Conservation (phyloP, 768 basidiomycete genomes). For the Collybia nuda region DNA sequence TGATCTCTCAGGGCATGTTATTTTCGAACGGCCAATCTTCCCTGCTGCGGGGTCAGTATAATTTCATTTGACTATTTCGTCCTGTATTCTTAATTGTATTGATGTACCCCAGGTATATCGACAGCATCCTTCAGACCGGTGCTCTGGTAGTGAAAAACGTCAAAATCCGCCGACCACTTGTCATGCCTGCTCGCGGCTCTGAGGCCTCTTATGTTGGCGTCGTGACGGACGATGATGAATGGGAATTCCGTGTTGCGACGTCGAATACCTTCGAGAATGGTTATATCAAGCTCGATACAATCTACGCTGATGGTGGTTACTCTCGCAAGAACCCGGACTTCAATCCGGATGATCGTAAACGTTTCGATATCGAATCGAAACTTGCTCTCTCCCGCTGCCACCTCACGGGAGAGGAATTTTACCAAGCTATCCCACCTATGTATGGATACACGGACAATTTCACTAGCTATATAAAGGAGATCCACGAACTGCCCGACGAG, state of each 20-base stretch:
- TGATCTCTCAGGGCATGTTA: constrained; percentile 7
- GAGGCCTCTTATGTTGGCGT: background rate
- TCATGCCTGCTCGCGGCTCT: background rate
- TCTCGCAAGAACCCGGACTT: background rate
- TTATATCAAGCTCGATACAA: background rate
- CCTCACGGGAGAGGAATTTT: constrained; percentile 1
- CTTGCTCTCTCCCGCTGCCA: background rate
- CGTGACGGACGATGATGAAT: background rate
- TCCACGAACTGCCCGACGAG: background rate
- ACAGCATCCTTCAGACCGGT: background rate
- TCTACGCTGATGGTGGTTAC: background rate
- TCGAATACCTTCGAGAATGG: background rate
- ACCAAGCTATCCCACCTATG: background rate
- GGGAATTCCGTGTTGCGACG: background rate
- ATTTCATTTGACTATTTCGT: too few species aligned
- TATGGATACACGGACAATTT: background rate
- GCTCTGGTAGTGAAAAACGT: background rate
- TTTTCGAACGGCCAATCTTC: constrained; percentile 3
- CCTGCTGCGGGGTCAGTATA: constrained; percentile 4
- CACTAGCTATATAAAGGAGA: background rate
- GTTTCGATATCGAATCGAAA: background rate
- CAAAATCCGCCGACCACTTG: background rate
- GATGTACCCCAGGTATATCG: background rate
- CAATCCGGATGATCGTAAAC: background rate
- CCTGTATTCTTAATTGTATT: background rate